Conservation (phyloP, 495 filamentous ascomycete species). For the Podospora fimiseda region DNA sequence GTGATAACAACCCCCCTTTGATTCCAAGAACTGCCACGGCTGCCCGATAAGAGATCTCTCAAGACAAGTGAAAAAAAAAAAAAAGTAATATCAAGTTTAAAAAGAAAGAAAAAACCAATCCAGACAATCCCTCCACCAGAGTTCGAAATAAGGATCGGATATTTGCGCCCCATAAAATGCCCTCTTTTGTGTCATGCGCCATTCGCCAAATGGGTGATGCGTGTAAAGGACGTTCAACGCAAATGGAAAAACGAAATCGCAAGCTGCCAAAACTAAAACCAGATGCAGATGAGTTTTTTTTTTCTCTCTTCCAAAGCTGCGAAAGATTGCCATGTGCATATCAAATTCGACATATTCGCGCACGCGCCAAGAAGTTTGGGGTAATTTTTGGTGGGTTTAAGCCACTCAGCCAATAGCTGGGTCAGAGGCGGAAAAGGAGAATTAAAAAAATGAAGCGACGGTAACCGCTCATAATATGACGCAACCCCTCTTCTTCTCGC, state of each 20-base stretch:
- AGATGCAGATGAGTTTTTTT: slow-evolving; percentile 3
- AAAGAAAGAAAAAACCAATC: slow-evolving; percentile 3
- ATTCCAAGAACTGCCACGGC: background rate
- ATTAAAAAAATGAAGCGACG: background rate
- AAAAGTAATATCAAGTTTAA: background rate
- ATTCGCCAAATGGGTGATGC: slow-evolving; percentile 26
- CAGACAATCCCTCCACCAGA: background rate
- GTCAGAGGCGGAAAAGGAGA: background rate
- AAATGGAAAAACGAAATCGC: slow-evolving; percentile 9
- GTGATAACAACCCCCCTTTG: too few relatives aligned
- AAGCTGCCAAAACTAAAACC: slow-evolving; percentile 4
- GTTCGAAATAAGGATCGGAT: slow-evolving; percentile 14
- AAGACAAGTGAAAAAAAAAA: slow-evolving; percentile 4
- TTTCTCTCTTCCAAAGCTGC: background rate
- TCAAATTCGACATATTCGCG: background rate
- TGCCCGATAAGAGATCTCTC: background rate
- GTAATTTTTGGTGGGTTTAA: background rate
- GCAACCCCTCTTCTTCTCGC: slow-evolving; percentile 22
- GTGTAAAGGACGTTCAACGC: slow-evolving; percentile 22
- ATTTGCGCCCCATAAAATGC: slow-evolving; percentile 30
- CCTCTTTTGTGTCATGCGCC: slow-evolving; percentile 32
- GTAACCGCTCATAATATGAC: slow-evolving; percentile 32
- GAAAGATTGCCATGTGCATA: slow-evolving; percentile 8
- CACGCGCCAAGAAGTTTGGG: slow-evolving; percentile 1
- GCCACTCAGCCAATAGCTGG: too few relatives aligned